Base-by-base conservation (phyloP, 2,329 filamentous ascomycete genomes). In the Alternaria rosae region DNA sequence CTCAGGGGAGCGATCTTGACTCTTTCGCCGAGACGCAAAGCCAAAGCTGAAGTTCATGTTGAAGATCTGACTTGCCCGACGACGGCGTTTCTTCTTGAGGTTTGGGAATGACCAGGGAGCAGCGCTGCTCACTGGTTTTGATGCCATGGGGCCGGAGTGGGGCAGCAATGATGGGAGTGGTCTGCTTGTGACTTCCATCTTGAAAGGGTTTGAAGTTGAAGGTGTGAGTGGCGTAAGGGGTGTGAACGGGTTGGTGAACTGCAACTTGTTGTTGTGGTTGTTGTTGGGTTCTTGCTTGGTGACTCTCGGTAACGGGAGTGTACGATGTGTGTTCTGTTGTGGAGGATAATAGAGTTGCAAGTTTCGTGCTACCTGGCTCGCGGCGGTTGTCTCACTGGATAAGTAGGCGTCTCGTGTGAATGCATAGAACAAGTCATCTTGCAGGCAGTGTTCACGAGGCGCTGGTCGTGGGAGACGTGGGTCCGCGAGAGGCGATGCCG, bases 31-130 rank as follows among this genome's bases (percentile, higher is more conserved):
- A 12, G 63, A 64, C 2, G 57, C 53, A 9, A 45, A 52, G 10
- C 41, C 44, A 28, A 68, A 68, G 53, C 58, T 62, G 42, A 68
- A 68, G 48, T 58, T 56, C 35, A 53, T 56, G 50, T 66, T 64
- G 61, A 68, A 68, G 41, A 68, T 45, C 11, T 61, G 57, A 45
- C 60, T 52, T 44, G 62, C 47, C 35, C 47, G 62, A 0, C 54
- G 42, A 38, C 54, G 44, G 5, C 55, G 54, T 35, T 53, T 62
- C 48, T 60, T 62, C 47, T 45, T 57, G 59, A 58, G 41, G 44
- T 53, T 58, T 20, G 35, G 54, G n/a, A 61, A 61, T 4, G 54
- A 53, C 59, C 59, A 61, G 7, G 59, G 45, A 42, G 47, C 50
- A 41, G 55, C 54, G 25, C 51, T 59, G 25, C 51, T 59, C 23